A percentile compares a stretch with the other conserved stretches of the same genome.
Evolutionary conservation across 2,329 filamentous ascomycete genomes (phyloP).

Genomic region (Furcasterigmium sp.): DNA sequence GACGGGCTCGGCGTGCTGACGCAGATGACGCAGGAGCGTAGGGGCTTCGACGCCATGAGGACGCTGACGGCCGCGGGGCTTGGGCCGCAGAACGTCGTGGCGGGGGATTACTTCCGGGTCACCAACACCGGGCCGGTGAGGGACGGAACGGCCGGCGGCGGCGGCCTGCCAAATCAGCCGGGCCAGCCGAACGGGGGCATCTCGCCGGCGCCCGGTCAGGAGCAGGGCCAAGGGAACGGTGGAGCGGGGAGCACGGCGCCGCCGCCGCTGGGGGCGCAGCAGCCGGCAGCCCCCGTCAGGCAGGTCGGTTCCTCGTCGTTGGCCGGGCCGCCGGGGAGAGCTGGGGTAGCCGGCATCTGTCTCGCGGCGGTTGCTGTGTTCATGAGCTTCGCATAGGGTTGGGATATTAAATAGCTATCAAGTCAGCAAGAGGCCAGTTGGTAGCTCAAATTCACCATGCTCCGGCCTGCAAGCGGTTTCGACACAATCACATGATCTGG

Average conservation of each 20-base stretch:
- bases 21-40: slow-evolving; percentile 20
- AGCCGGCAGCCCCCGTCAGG: background rate
- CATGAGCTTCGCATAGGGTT: background rate
- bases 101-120: slow-evolving; percentile 32
- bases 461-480: no score
- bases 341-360: background rate
- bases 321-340: background rate
- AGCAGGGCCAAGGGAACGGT: background rate
- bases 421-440: slow-evolving; percentile 42
- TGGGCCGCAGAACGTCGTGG: slow-evolving; percentile 21
- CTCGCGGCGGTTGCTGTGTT: background rate
- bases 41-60: slow-evolving; percentile 24
- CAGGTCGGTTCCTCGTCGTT: background rate
- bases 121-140: slow-evolving; percentile 23
- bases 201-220: background rate
- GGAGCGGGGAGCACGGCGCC: background rate
- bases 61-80: slow-evolving; percentile 25
- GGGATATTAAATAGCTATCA: no score
- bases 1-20: slow-evolving; percentile 18
- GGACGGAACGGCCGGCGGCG: slow-evolving; percentile 7
- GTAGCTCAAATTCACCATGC: slow-evolving; percentile 34
- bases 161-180: slow-evolving; percentile 2
- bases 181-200: background rate
- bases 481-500: no score
- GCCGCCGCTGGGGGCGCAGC: background rate